Conservation (phyloP, 176 grass and related monocot species). For the Oryza australiensis region DNA sequence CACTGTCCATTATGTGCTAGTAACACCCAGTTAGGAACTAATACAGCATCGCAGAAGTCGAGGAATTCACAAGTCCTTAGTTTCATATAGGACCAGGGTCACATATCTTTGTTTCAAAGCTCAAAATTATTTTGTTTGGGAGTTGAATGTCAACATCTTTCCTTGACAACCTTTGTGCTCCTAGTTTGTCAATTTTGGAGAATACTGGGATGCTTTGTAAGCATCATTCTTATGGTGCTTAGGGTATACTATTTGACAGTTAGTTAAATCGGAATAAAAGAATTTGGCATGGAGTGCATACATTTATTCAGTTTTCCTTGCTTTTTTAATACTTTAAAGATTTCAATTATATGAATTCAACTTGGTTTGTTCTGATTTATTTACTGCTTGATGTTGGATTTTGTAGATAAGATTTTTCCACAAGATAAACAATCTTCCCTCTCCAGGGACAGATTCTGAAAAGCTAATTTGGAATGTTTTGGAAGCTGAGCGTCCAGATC, state of each 20-base stretch:
- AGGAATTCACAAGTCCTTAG: too few species aligned
- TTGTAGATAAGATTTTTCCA: slow-evolving; percentile 90
- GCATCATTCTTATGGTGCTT: slow-evolving; percentile 3
- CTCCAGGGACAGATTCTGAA: slow-evolving; percentile 76
- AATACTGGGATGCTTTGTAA: slow-evolving; percentile 16
- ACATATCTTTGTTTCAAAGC: too few species aligned
- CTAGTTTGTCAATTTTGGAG: not conserved
- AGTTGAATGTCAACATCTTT: not conserved
- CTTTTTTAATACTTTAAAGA: not conserved
- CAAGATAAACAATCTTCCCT: slow-evolving; percentile 68
- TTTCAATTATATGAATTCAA: not conserved
- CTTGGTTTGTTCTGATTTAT: slow-evolving; percentile 16
- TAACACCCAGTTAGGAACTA: not conserved
- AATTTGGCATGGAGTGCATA: not conserved
- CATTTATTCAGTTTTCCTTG: not conserved
- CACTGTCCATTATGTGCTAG: not conserved
- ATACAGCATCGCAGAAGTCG: not conserved
- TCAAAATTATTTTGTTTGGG: not conserved
- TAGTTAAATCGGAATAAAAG: not conserved
- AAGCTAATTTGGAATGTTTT: slow-evolving; percentile 90
- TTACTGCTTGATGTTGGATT: slow-evolving; percentile 22
- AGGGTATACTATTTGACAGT: not conserved
- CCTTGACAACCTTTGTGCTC: not conserved
- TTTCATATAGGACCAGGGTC: too few species aligned
- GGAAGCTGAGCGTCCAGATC: slow-evolving; percentile 74